Evolutionary conservation across 73 alveolate species (phyloP), one percentile per base, ranked within the genome.

Genomic region (Urostyla sp.): DNA sequence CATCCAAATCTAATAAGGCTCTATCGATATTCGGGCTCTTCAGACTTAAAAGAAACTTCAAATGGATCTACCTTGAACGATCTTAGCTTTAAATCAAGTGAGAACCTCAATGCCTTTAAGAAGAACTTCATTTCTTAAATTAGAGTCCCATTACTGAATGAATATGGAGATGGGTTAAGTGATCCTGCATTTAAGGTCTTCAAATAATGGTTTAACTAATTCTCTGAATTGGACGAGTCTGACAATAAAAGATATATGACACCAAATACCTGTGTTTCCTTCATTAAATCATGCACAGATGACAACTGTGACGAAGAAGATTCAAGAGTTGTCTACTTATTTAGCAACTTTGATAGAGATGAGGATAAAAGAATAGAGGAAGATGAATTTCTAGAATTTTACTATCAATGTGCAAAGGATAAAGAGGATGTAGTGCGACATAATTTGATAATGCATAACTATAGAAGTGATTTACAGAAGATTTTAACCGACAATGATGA

Each of bases 51-150:
- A 59, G 94, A 88, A 13, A 60, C 63, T 24, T 97, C 91, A 7
- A 94, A 94, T 67, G 98, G 98, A 0, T 84, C 79, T 58, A 91
- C 96, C 45, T 84, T 94, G 1, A 84, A 84, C 13, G 98, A 94
- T 45, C 87, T 94, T 11, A 80, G 74, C 50, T 87, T 88, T 59
- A 82, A 86, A 59, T 44, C 46, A n/a, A 91, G 74, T 48, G 92
- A 84, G 54, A 27, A 59, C 21, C 43, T 78, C 32, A 67, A 48
- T 31, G 85, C 69, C 24, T 37, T 40, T 43, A 59, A 63, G 60
- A 44, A 67, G 15, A 27, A 11, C 43, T 10, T 30, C 26, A 37
- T 24, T 7, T 6, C 35, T 51, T 49, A 30, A 16, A 43, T 52
- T 4, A 36, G 30, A 13, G 77, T 66, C 35, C 80, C 85, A 24